Evolutionary conservation across 306 rosid species (phyloP), one percentile per base, ranked within the genome.

Genomic region (Fragaria iinumae): DNA sequence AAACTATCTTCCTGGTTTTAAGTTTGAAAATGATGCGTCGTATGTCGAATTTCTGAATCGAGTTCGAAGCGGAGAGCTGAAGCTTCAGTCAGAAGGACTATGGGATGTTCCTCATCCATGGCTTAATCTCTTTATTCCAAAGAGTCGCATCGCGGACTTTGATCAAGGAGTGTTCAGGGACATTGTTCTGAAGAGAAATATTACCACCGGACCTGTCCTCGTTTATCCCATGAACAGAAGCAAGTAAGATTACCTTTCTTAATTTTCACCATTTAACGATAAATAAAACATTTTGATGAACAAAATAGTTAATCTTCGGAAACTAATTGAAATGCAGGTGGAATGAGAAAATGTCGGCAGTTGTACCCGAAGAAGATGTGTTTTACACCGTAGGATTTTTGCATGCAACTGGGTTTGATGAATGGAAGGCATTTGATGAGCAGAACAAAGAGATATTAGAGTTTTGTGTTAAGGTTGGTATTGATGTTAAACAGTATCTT

Each of bases 31-130:
- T 70, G 89, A 91, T 71, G 89, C 85, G 12, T 59, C 91, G 0
- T 91, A 84, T 65, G 77, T 77, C 18, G 96, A 86, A n/a, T 94
- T 94, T 83, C 82, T 91, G 57, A 87, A 90, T 79, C 82, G 98
- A 86, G 96, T 91, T 41, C 81, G 90, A 67, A 72, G 83, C 47
- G 97, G 95, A 67, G 98, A 94, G 83, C 71, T 89, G 63, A 83
- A 84, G 81, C 94, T 94, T 84, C 86, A 85, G 32, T 86, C 91
- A 60, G 89, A 90, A 81, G 97, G 98, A 71, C 64, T 86, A 3
- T 94, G 98, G 98, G 89, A 91, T 21, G 93, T 91, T 79, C 98
- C 96, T 77, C 98, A 94, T 82, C 98, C 98, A 6, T 94, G 97
- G 96, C 80, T 91, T 45, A 94, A 94, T 75, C 81, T 94, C 70